phyloP scores from a whole-genome alignment of 306 rosid genomes.

The Clitoria ternatea region DNA sequence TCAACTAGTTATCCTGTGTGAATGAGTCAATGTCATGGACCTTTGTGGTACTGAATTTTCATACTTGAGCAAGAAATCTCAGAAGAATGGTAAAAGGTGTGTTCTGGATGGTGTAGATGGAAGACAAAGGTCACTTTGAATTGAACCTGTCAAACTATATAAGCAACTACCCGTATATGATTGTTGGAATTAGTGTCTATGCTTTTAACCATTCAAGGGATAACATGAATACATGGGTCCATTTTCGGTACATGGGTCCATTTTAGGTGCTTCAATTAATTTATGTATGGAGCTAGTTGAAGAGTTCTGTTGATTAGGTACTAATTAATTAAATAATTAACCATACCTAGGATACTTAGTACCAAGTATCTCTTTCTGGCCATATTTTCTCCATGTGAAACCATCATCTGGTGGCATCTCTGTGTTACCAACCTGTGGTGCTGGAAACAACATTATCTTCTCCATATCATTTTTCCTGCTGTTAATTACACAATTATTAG shows the following conservation, averaged over 20 bases:
- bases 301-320: neutral
- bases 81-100: neutral
- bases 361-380: slow-evolving; percentile 79
- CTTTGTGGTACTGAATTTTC: neutral
- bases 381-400: slow-evolving; percentile 77
- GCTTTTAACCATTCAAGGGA: neutral
- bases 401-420: slow-evolving; percentile 76
- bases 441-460: slow-evolving; percentile 40
- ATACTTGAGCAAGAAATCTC: neutral
- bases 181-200: no score
- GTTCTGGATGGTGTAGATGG: no score
- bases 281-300: neutral
- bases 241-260: neutral
- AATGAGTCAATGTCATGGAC: slow-evolving; percentile 17
- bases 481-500: neutral
- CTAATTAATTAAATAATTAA: no score
- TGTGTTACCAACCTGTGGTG: slow-evolving; percentile 59
- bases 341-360: slow-evolving; percentile 63
- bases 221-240: neutral
- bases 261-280: no score
- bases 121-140: no score
- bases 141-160: no score
- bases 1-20: slow-evolving; percentile 9
- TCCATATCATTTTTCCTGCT: slow-evolving; percentile 39
- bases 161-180: no score